These are phyloP conservation scores for Aphanomyces invadans DNA, from an alignment of 352 stramenopile species.

Conservation along the genomic window DNA sequence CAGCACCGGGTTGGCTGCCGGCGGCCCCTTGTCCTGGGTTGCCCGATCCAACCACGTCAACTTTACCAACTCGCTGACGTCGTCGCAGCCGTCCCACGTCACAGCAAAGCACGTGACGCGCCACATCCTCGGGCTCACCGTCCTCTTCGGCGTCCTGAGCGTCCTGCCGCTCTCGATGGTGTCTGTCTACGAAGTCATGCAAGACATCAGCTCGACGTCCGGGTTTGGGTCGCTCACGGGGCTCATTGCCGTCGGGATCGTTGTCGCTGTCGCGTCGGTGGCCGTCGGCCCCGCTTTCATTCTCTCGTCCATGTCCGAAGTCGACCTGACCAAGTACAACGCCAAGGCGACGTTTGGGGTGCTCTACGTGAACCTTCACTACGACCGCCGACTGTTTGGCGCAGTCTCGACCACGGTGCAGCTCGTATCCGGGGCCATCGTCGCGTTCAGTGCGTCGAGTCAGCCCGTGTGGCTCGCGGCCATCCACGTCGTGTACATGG, in stretches of 20 bases:
- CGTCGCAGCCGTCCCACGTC: background rate
- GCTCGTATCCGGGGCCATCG: conserved; percentile 43
- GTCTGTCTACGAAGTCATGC: conserved; percentile 50
- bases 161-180: conserved; percentile 58
- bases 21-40: background rate
- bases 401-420: conserved; percentile 46
- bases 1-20: background rate
- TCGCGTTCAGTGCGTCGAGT: conserved; percentile 42
- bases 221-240: conserved; percentile 27
- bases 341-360: conserved; percentile 51
- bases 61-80: conserved; percentile 23
- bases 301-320: conserved; percentile 47
- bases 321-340: conserved; percentile 48
- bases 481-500: conserved; percentile 45
- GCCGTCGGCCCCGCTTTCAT: conserved; percentile 38
- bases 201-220: conserved; percentile 36
- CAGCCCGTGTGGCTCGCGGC: conserved; percentile 50
- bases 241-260: conserved; percentile 40
- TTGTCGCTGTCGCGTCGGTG: conserved; percentile 40
- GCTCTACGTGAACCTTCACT: conserved; percentile 55
- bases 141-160: conserved; percentile 56
- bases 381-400: conserved; percentile 59
- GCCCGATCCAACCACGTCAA: background rate
- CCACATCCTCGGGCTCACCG: conserved; percentile 45
- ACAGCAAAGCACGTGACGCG: conserved; percentile 19